Base-by-base conservation (phyloP, 23 red algal species). In the Chondrus crispus region DNA sequence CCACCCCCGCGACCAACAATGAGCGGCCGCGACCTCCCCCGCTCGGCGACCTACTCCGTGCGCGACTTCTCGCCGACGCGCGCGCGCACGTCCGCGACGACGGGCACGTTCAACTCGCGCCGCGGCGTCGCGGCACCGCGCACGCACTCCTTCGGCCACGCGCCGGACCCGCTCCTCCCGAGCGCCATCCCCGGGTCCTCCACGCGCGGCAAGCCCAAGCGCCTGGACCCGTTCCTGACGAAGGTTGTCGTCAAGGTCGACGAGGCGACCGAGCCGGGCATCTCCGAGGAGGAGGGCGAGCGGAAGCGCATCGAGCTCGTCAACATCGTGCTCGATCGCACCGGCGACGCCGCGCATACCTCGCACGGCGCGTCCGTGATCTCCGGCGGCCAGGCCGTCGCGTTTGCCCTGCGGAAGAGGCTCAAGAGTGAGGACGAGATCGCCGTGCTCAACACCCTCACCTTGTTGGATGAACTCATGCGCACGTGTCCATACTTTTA, bases 381-480 rank as follows among this genome's bases (percentile, higher is more conserved):
- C 18, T 53, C 69, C 37, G 82, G 87, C 52, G 96, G 96, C 24
- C 68, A 91, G 45, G 83, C 89, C 19, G 85, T 95, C 14, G 93
- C 90, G 18, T 93, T 76, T 50, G 93, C 93, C 48, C 71, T 98
- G 44, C 87, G 93, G 22, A 95, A 98, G 71, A 85, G 96, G 28
- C 93, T 98, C 20, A 98, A 98, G 78, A 73, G 78, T 46, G 78
- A 73, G 24, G 93, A 98, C 46, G 89, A 95, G 22, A 46, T 63
- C 32, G 84, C 88, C 1, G 85, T 98, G 42, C 62, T 93, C 9
- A 88, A 85, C 22, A 89, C 92, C 46, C 77, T 98, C 36, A 88
- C 85, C 80, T 69, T 98, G 62, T 50, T 98, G 19, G 87, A 99
- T 70, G 93, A 95, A 51, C 63, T 93, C 35, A 96, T 96, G 94